phyloP scores from a whole-genome alignment of 176 grass and related monocot genomes.

The Rhynchospora pubera region DNA sequence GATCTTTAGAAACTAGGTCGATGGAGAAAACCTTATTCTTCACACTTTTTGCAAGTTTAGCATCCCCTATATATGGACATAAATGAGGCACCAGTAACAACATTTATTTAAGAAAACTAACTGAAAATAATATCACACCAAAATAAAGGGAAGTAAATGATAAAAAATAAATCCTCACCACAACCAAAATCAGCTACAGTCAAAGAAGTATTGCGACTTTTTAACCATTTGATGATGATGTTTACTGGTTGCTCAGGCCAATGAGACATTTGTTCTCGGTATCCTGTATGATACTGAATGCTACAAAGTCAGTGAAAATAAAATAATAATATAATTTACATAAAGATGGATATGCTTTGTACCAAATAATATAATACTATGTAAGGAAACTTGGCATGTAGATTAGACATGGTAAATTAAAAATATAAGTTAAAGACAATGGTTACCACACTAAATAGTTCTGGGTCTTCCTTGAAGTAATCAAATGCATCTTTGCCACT shows the following conservation, averaged over 20 bases:
- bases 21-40: slow-evolving; percentile 96
- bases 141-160: slow-evolving; percentile 15
- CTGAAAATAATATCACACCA: slow-evolving; percentile 4
- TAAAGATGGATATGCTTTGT: neutral
- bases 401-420: neutral
- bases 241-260: slow-evolving; percentile 94
- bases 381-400: neutral
- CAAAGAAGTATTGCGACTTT: slow-evolving; percentile 54
- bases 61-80: slow-evolving; percentile 40
- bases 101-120: neutral
- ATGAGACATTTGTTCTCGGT: slow-evolving; percentile 81
- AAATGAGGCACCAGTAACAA: neutral
- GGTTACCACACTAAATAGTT: slow-evolving; percentile 80
- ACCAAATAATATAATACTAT: neutral
- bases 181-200: slow-evolving; percentile 96
- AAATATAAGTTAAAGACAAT: slow-evolving; percentile 9
- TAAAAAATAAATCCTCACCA: slow-evolving; percentile 37
- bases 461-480: slow-evolving; percentile 70
- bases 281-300: slow-evolving; percentile 97
- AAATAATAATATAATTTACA: neutral
- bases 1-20: slow-evolving; percentile 85
- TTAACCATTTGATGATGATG: slow-evolving; percentile 78
- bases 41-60: slow-evolving; percentile 73
- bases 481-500: slow-evolving; percentile 81
- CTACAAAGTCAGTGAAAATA: neutral